These are phyloP conservation scores for Croton setiger DNA, from an alignment of 441 rosid species.

Conservation along the genomic window DNA sequence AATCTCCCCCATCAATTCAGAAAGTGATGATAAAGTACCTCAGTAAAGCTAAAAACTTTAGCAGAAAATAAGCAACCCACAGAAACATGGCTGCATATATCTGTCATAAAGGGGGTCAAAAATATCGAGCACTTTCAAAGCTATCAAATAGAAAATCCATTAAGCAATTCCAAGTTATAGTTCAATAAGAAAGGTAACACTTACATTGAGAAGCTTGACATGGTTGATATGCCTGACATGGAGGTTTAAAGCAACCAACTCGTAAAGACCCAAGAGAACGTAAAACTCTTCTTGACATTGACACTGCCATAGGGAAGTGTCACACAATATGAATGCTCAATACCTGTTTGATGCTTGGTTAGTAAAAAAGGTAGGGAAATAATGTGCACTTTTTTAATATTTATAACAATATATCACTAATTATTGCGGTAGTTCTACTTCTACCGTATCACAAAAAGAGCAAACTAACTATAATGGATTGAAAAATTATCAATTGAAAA, in stretches of 20 bases:
- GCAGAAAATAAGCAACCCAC: conserved; percentile 20
- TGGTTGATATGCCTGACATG: conserved; percentile 12
- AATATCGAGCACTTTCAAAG: background rate
- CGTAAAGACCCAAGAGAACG: conserved; percentile 40
- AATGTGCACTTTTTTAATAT: no score
- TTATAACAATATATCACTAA: no score
- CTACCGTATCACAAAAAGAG: no score
- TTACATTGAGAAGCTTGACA: conserved; percentile 27
- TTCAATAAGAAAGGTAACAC: conserved; percentile 10
- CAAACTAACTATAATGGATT: no score
- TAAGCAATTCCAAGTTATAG: conserved; percentile 7
- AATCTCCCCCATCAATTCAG: background rate
- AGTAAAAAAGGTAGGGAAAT: no score
- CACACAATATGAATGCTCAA: no score
- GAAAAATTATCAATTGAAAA: no score
- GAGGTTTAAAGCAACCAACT: conserved; percentile 17
- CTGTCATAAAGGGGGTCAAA: conserved; percentile 10
- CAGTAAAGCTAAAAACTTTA: conserved; percentile 25
- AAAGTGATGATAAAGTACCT: conserved; percentile 22
- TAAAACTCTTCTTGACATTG: conserved; percentile 40
- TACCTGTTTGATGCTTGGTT: no score
- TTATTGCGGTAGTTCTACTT: no score
- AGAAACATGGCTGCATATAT: conserved; percentile 4
- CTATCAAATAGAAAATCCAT: background rate
- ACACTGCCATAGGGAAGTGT: conserved; percentile 42